Conservation (phyloP, 106 monocot genomes). For the Amphibolis antarctica region DNA sequence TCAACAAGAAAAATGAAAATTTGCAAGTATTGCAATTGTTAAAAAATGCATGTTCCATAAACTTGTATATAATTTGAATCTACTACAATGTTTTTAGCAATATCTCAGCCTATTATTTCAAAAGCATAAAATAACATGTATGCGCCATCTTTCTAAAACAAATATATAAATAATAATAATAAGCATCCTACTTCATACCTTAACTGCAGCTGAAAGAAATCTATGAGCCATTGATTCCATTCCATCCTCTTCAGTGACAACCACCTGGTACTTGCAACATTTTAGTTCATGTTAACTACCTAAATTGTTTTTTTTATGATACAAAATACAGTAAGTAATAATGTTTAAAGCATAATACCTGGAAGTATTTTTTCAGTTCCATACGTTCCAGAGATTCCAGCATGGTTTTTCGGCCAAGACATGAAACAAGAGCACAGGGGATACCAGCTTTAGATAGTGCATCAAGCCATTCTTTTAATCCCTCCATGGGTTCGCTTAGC, state of each 20-base stretch:
- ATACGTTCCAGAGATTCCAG: conserved; percentile 57
- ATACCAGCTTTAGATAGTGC: conserved; percentile 72
- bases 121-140: too few relatives aligned
- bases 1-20: too few relatives aligned
- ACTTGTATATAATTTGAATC: too few relatives aligned
- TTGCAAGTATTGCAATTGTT: too few relatives aligned
- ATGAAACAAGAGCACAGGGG: conserved; percentile 89
- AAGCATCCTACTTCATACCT: conserved; percentile 28
- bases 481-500: conserved; percentile 67
- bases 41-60: too few relatives aligned
- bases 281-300: not conserved
- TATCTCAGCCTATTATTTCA: too few relatives aligned
- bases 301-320: too few relatives aligned
- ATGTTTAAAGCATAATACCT: conserved; percentile 27
- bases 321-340: not conserved
- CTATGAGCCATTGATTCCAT: conserved; percentile 99
- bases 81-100: too few relatives aligned
- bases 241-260: conserved; percentile 89
- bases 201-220: conserved; percentile 90
- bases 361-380: conserved; percentile 71
- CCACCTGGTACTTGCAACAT: conserved; percentile 36
- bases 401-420: conserved; percentile 75
- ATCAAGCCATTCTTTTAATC: conserved; percentile 85
- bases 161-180: not conserved
- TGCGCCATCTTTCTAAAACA: too few relatives aligned